These are phyloP conservation scores for Euphorbia pulcherrima DNA, from an alignment of 345 rosid genomes.

Conservation along the genomic window DNA sequence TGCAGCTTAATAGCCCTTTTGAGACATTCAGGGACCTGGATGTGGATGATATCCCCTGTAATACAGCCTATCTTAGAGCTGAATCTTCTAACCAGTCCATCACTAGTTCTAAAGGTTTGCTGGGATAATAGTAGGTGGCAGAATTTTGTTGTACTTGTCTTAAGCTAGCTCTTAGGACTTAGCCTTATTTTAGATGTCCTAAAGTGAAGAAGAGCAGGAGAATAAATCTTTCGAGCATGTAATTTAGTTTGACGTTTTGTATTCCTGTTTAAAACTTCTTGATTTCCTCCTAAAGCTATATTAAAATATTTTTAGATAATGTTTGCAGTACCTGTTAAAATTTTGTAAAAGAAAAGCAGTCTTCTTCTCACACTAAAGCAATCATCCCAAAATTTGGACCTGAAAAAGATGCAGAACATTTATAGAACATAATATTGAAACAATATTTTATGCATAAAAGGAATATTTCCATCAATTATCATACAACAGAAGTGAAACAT, in stretches of 20 bases:
- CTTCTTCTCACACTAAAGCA: neutral
- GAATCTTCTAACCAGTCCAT: constrained; percentile 30
- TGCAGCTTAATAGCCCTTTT: constrained; percentile 56
- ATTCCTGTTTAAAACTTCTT: too few species aligned
- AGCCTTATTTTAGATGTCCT: constrained; percentile 23
- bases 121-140: constrained; percentile 23
- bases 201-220: constrained; percentile 13
- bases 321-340: constrained; percentile 8
- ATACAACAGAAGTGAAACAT: neutral
- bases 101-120: constrained; percentile 33
- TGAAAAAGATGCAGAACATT: neutral
- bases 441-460: constrained; percentile 10
- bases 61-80: constrained; percentile 32
- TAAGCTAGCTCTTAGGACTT: constrained; percentile 5
- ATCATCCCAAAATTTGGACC: neutral
- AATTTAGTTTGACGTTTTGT: too few species aligned
- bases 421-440: neutral
- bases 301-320: too few species aligned
- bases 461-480: neutral
- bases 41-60: constrained; percentile 40
- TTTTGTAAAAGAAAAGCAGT: neutral
- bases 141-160: neutral
- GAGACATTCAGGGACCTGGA: constrained; percentile 44
- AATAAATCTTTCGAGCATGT: too few species aligned
- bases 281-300: too few species aligned